Conservation (phyloP, 2,329 filamentous ascomycete species). For the Talaromyces sp. region DNA sequence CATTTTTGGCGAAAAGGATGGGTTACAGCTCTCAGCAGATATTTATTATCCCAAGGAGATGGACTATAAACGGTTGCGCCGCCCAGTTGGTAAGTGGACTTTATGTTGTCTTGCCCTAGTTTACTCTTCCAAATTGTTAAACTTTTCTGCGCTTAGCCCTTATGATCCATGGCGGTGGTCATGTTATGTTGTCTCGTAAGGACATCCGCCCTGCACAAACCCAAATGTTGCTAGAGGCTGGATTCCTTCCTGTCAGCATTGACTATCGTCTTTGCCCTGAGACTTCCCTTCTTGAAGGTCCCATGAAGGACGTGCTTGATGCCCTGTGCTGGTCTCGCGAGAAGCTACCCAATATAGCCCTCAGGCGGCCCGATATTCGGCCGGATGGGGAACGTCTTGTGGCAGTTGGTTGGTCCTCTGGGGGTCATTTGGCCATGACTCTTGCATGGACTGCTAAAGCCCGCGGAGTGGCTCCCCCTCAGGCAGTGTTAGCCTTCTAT, state of each 20-base stretch:
- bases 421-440: slow-evolving; percentile 49
- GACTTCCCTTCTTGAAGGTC: slow-evolving; percentile 41
- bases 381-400: slow-evolving; percentile 34
- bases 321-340: not conserved
- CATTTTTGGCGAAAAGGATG: not conserved
- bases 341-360: not conserved
- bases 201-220: slow-evolving; percentile 34
- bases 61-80: not conserved
- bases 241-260: slow-evolving; percentile 48
- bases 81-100: not conserved
- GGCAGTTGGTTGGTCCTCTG: slow-evolving; percentile 52
- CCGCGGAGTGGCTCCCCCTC: slow-evolving; percentile 37
- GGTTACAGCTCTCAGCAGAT: not conserved
- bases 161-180: slow-evolving; percentile 28
- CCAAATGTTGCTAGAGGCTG: slow-evolving; percentile 35
- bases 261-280: slow-evolving; percentile 54
- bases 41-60: slow-evolving; percentile 2
- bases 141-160: slow-evolving; percentile 20
- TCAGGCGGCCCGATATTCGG: not conserved
- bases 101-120: too few species aligned
- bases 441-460: slow-evolving; percentile 39
- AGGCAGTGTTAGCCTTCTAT: slow-evolving; percentile 51
- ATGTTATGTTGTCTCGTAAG: slow-evolving; percentile 24
- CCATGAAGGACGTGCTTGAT: slow-evolving; percentile 42
- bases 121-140: too few species aligned